Percentiles rank a stretch among this genome's conserved stretches.
Evolutionary conservation across 371 early-diverging fungal genomes (phyloP).

Genomic region (Smittium culicis): DNA sequence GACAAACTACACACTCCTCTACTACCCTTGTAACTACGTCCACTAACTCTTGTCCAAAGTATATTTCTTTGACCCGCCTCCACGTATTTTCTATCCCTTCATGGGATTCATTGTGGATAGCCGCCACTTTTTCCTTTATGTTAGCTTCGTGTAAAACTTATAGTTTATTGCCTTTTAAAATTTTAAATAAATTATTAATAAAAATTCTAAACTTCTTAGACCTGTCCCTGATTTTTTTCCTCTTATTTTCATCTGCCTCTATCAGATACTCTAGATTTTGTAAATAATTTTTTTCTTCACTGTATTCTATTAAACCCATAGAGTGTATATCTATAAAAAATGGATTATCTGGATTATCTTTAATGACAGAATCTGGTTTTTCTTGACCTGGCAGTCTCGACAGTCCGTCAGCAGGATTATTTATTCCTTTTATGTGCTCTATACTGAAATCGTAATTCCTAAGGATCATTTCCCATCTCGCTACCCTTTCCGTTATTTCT

Average conservation of each 20-base stretch:
- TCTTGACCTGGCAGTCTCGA: neutral
- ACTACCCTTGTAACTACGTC: neutral
- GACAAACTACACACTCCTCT: neutral
- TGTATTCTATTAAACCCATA: neutral
- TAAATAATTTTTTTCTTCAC: neutral
- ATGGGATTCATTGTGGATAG: constrained; percentile 2
- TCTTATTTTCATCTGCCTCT: neutral
- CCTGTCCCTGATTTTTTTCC: constrained; percentile 3
- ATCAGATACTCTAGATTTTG: neutral
- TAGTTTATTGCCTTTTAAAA: neutral
- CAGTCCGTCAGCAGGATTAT: neutral
- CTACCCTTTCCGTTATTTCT: neutral
- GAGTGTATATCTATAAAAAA: neutral
- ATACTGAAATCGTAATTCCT: constrained; percentile 5
- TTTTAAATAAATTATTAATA: neutral
- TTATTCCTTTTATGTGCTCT: neutral
- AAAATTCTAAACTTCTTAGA: neutral
- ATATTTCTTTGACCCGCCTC: constrained; percentile 3
- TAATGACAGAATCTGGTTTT: neutral
- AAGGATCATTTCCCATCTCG: neutral
- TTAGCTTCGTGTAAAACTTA: constrained; percentile 5
- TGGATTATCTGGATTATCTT: too few relatives aligned
- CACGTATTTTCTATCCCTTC: constrained; percentile 6
- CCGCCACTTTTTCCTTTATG: neutral
- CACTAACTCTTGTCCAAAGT: neutral